These are phyloP conservation scores for Trichophyton rubrum DNA, from an alignment of 2,329 filamentous ascomycete species.

Conservation along the genomic window DNA sequence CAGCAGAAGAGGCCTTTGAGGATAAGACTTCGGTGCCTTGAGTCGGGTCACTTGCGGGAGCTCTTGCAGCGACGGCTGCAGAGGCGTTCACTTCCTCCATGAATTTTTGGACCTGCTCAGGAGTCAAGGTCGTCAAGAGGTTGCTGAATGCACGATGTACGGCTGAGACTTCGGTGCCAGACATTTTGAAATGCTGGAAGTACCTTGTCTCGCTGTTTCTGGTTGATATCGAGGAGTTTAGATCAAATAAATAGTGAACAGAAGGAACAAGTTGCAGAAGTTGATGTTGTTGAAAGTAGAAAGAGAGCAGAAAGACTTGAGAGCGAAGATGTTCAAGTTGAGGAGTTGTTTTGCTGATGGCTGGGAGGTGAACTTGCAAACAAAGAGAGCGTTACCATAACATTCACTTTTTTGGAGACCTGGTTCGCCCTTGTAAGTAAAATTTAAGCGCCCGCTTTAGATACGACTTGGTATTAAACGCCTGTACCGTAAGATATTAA, in stretches of 20 bases:
- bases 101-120: conserved; percentile 16
- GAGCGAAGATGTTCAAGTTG: background rate
- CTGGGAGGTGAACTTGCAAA: background rate
- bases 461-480: background rate
- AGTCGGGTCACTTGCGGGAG: conserved; percentile 2
- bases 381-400: background rate
- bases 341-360: background rate
- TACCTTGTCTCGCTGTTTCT: background rate
- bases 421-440: background rate
- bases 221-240: background rate
- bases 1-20: background rate
- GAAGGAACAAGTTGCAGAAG: background rate
- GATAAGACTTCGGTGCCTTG: background rate
- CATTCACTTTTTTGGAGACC: background rate
- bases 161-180: conserved; percentile 14
- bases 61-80: conserved; percentile 5
- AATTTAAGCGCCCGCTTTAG: background rate
- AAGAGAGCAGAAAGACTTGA: background rate
- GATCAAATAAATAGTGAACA: background rate
- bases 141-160: conserved; percentile 19
- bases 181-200: conserved; percentile 6
- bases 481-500: background rate
- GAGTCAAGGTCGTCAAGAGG: conserved; percentile 19
- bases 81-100: conserved; percentile 11
- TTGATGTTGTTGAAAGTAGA: background rate